Conservation (phyloP, 2,329 filamentous ascomycete genomes). For the Pseudophaeomoniella oleicola region DNA sequence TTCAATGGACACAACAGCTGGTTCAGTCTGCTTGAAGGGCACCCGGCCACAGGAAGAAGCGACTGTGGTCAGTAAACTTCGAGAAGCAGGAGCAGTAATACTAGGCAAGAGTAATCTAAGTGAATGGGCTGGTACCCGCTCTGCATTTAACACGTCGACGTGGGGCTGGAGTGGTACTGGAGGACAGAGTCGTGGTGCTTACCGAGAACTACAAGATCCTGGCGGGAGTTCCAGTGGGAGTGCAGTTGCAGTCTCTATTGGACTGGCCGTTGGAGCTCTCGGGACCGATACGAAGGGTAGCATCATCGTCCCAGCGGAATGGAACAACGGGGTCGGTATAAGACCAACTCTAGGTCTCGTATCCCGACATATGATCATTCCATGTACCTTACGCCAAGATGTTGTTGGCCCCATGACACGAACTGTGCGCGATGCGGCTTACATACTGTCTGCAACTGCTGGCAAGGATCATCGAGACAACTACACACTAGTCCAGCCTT, state of each 20-base stretch:
- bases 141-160: background rate
- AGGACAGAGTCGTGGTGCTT: background rate
- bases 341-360: background rate
- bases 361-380: background rate
- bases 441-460: background rate
- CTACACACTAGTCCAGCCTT: background rate
- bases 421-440: background rate
- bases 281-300: background rate
- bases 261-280: background rate
- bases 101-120: slow-evolving; percentile 44
- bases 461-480: background rate
- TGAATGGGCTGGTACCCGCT: slow-evolving; percentile 2
- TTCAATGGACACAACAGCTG: slow-evolving; percentile 34
- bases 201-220: background rate
- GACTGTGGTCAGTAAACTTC: slow-evolving; percentile 33
- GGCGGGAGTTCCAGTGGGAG: background rate
- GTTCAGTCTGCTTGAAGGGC: slow-evolving; percentile 31
- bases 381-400: background rate
- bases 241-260: background rate
- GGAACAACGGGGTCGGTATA: background rate
- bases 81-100: slow-evolving; percentile 37
- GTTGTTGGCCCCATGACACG: background rate
- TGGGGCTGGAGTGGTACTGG: background rate
- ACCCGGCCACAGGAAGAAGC: slow-evolving; percentile 32
- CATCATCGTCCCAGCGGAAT: background rate